Evolutionary conservation across 192 early-diverging fungal genomes (phyloP), one percentile per base, ranked within the genome.

Genomic region (Umbelopsis ramanniana): DNA sequence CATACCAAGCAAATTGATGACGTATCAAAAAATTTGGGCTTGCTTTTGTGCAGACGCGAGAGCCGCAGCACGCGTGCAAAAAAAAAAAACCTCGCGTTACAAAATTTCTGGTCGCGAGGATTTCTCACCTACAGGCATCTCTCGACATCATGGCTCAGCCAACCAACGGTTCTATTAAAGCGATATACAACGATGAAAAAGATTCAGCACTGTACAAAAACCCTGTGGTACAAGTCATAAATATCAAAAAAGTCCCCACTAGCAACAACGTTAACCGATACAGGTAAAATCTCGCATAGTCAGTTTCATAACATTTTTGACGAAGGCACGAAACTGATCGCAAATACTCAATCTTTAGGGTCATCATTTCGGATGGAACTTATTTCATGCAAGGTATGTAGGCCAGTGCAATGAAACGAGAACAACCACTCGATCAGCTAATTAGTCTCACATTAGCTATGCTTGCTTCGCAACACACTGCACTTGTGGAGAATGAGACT

Each of bases 341-440:
- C 8, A 40, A 33, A 21, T 15, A n/a, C 46, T 37, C 40, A 29
- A 38, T 5, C 11, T 35, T 21, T 38, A 89, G 90, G 68, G 50
- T 89, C 10, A 77, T 93, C 2, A 73, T 93, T 22, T 90, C 89
- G 9, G 92, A 93, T 76, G 90, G 92, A 37, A 57, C 24, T 15
- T 46, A 88, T 70, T 86, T 84, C 38, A 85, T 90, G 76, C 90
- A 92, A 77, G 89, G 91, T 92, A 80, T 45, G 71, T 48, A 40
- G 23, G 10, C 2, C 33, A 11, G 47, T 10, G 7, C 4, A n/a
- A 26, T 33, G 0, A n/a, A 11, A 17, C 11, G 29, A 43, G 45
- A 9, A 19, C 46, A 37, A 69, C 50, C 47, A 35, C 11, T 7
- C 23, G 6, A 46, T 6, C 37, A 70, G n/a, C 55, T 67, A 11